Base-by-base conservation (phyloP, 371 early-diverging fungal genomes). In the Nematocida parisii region DNA sequence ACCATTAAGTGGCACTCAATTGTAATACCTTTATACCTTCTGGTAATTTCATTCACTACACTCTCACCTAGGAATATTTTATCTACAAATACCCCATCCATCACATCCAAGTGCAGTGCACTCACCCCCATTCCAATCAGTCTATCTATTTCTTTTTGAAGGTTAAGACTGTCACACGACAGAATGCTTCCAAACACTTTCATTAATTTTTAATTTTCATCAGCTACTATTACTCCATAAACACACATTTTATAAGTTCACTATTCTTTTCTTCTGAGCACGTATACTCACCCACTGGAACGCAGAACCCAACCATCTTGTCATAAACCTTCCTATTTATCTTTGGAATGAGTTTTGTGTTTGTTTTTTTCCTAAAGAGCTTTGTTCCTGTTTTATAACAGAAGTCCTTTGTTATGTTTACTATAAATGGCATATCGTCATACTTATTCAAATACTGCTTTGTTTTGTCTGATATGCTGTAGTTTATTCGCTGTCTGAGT, bases 1-100 rank as follows among this genome's bases (percentile, higher is more conserved):
- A 86, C 71, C 87, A 86, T 86, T 20, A 86, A 66, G 61, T 86
- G 87, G 44, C 85, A 60, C 61, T 85, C 85, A 72, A 85, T 81
- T 33, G 72, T 62, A 57, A 86, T 73, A 39, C 82, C 81, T 27
- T 71, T 71, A 67, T 50, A 71, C 24, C 47, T 27, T 60, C 61
- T 67, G 22, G 74, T n/a, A 72, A 86, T 84, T 68, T 61, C 44
- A 50, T 84, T 85, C 15, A 86, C 62, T 39, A 84, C 13, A 20
- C 47, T 50, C 33, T 84, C 83, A 0, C 87, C 85, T 66, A 86
- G 82, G 27, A 81, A 83, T 50, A 87, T 80, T 55, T 84, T 85
- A 9, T 81, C 67, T 20, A 80, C 82, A 66, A 85, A 81, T 9
- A 66, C 73, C 20, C 84, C 84, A 64, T 85, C 85, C 68, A 87